These are phyloP conservation scores for Aspergillus ochraceoroseus DNA, from an alignment of 2,329 filamentous ascomycete species.

Conservation along the genomic window DNA sequence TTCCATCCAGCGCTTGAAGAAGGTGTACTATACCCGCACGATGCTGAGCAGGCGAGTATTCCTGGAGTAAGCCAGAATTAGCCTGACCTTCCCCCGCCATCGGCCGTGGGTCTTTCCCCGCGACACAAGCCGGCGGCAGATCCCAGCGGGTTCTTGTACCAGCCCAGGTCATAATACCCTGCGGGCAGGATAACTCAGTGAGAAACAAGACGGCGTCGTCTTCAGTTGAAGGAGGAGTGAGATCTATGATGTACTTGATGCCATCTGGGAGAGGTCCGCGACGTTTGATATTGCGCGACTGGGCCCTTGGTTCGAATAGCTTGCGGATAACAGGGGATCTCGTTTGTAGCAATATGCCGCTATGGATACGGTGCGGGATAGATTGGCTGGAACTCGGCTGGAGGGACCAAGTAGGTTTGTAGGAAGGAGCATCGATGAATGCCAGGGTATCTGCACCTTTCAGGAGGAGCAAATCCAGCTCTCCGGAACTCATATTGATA, in stretches of 20 bases:
- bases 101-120: slow-evolving; percentile 46
- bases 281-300: slow-evolving; percentile 29
- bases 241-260: slow-evolving; percentile 57
- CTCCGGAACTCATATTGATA: neutral
- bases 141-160: slow-evolving; percentile 35
- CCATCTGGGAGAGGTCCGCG: slow-evolving; percentile 35
- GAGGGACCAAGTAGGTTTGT: slow-evolving; percentile 14
- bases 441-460: slow-evolving; percentile 37
- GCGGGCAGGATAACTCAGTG: slow-evolving; percentile 55
- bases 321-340: slow-evolving; percentile 30
- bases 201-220: slow-evolving; percentile 59
- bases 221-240: slow-evolving; percentile 59
- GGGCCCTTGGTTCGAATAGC: slow-evolving; percentile 28
- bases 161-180: slow-evolving; percentile 55
- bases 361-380: slow-evolving; percentile 35
- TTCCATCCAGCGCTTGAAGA: slow-evolving; percentile 53
- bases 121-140: slow-evolving; percentile 41
- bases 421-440: slow-evolving; percentile 34
- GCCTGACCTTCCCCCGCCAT: slow-evolving; percentile 16
- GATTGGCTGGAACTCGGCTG: slow-evolving; percentile 16
- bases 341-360: slow-evolving; percentile 29
- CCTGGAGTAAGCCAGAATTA: slow-evolving; percentile 31
- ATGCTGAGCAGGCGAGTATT: slow-evolving; percentile 63
- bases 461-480: slow-evolving; percentile 10
- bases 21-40: slow-evolving; percentile 60